These are phyloP conservation scores for Astrocystis sublimbata DNA, from an alignment of 495 filamentous ascomycete genomes.

Conservation along the genomic window DNA sequence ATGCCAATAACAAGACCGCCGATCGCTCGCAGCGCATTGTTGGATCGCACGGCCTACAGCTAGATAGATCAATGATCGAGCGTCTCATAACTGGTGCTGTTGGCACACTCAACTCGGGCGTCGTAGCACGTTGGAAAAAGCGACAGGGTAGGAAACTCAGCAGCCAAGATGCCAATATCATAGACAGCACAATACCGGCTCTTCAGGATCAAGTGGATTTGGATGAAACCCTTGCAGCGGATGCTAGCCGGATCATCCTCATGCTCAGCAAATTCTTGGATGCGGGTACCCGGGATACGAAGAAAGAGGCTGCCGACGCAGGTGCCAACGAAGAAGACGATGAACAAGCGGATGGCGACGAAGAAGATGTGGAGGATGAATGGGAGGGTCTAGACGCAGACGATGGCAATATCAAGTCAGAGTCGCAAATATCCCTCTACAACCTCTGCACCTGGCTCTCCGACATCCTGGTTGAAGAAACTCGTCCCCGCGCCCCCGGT, in stretches of 20 bases:
- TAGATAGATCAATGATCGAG: slow-evolving; percentile 65
- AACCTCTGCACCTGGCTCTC: slow-evolving; percentile 77
- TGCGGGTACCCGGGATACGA: slow-evolving; percentile 14
- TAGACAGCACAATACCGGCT: slow-evolving; percentile 1
- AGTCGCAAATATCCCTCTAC: slow-evolving; percentile 50
- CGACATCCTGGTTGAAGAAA: slow-evolving; percentile 75
- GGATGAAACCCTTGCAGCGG: slow-evolving; percentile 46
- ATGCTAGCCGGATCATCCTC: slow-evolving; percentile 58
- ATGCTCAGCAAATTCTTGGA: slow-evolving; percentile 45
- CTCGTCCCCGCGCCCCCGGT: slow-evolving; percentile 59
- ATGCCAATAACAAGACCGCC: slow-evolving; percentile 57
- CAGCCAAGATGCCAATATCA: not conserved
- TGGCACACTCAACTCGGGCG: slow-evolving; percentile 63
- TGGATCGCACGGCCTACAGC: slow-evolving; percentile 68
- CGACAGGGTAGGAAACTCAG: slow-evolving; percentile 23
- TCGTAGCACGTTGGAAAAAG: slow-evolving; percentile 48
- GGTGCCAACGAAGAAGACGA: slow-evolving; percentile 36
- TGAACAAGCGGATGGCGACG: slow-evolving; percentile 26
- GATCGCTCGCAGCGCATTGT: slow-evolving; percentile 60
- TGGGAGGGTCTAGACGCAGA: slow-evolving; percentile 45
- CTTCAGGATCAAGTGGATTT: slow-evolving; percentile 10
- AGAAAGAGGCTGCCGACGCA: slow-evolving; percentile 13
- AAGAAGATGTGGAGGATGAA: slow-evolving; percentile 36
- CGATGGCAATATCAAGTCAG: slow-evolving; percentile 39
- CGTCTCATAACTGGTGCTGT: slow-evolving; percentile 64